Conservation (phyloP, 2,329 filamentous ascomycete species). For the Penicillium glabrum region DNA sequence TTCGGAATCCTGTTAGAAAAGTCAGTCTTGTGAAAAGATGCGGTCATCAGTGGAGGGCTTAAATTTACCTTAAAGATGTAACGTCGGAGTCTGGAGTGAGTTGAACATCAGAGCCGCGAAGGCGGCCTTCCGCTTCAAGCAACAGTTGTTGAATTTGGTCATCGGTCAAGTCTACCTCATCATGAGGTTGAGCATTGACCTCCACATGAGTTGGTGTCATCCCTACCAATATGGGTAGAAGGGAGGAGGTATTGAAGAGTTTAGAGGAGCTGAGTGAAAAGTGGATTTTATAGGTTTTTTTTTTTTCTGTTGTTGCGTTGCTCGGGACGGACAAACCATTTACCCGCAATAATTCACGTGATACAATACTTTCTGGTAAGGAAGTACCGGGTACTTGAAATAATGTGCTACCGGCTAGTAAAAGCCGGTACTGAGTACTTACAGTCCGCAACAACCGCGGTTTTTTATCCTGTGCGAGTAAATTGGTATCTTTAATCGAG, state of each 20-base stretch:
- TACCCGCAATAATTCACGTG: conserved; percentile 1
- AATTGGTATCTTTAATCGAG: too few species aligned
- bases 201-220: conserved; percentile 17
- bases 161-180: conserved; percentile 55
- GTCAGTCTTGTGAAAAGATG: background rate
- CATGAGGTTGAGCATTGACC: conserved; percentile 13
- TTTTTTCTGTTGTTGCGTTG: conserved; percentile 18
- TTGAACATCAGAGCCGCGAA: conserved; percentile 39
- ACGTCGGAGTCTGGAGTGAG: conserved; percentile 13
- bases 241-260: background rate
- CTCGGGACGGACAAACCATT: conserved; percentile 22
- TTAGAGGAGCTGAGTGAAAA: background rate
- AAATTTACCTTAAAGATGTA: conserved; percentile 16
- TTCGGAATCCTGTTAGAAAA: conserved; percentile 48
- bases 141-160: conserved; percentile 65
- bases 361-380: background rate
- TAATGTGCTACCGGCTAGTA: background rate
- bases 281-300: conserved; percentile 20
- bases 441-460: too few species aligned
- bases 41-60: background rate
- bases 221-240: conserved; percentile 8
- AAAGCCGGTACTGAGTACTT: background rate
- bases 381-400: background rate
- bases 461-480: too few species aligned
- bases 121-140: conserved; percentile 60